A percentile compares a stretch with the other conserved stretches of the same genome.
phyloP scores from a whole-genome alignment of 192 early-diverging fungal genomes.

The Diversispora epigaea region DNA sequence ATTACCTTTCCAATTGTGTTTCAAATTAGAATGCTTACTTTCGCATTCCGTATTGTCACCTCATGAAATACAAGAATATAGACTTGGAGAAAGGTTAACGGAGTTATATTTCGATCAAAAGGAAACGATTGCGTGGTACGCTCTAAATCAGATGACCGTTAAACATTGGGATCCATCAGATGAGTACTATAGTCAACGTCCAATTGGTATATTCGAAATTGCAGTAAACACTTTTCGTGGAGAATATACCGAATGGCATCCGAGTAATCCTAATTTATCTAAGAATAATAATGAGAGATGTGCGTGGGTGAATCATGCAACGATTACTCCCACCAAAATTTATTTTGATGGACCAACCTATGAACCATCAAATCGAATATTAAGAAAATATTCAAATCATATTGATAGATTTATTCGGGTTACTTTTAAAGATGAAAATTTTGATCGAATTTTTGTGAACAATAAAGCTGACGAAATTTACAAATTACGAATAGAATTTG shows the following conservation, averaged over 20 bases:
- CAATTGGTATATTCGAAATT: neutral
- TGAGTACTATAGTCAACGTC: neutral
- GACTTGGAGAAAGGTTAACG: neutral
- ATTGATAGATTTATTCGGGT: conserved; percentile 67
- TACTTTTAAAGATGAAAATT: conserved; percentile 64
- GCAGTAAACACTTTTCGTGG: neutral
- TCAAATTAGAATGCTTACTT: conserved; percentile 15
- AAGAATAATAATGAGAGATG: neutral
- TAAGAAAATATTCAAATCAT: conserved; percentile 54
- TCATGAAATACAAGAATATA: neutral
- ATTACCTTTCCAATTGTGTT: conserved; percentile 12
- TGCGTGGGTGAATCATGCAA: conserved; percentile 17
- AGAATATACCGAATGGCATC: neutral
- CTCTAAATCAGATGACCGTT: neutral
- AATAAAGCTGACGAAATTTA: conserved; percentile 41
- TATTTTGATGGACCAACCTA: conserved; percentile 60
- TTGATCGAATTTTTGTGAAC: conserved; percentile 39
- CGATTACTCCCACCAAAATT: conserved; percentile 64
- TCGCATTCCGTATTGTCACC: neutral
- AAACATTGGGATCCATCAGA: conserved; percentile 17
- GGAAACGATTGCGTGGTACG: neutral
- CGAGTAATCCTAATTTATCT: neutral
- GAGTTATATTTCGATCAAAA: neutral
- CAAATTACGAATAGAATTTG: conserved; percentile 45
- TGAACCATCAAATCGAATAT: conserved; percentile 74